Evolutionary conservation across 2,329 filamentous ascomycete species (phyloP).

Genomic region (Sphaerulina vaccinii): DNA sequence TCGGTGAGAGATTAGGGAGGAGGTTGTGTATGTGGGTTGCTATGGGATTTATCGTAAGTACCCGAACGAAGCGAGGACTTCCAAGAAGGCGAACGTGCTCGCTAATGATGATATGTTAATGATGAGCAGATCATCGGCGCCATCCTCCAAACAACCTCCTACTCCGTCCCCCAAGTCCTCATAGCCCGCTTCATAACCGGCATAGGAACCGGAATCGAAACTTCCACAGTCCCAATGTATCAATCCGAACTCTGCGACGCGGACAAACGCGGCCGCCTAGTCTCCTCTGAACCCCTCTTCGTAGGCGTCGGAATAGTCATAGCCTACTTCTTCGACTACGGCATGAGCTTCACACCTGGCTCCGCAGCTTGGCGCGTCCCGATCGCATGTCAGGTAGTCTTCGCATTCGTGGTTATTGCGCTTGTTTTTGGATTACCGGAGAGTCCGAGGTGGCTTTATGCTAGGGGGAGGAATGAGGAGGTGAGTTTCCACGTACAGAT

Average conservation of each 20-base stretch:
- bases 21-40: constrained; percentile 50
- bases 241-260: constrained; percentile 38
- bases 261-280: constrained; percentile 35
- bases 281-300: constrained; percentile 38
- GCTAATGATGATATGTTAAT: not conserved
- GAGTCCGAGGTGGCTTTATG: constrained; percentile 45
- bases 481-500: too few relatives aligned
- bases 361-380: constrained; percentile 49
- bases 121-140: constrained; percentile 42
- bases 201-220: constrained; percentile 49
- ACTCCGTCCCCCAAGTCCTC: constrained; percentile 46
- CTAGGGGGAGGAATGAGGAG: constrained; percentile 31
- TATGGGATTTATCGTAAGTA: constrained; percentile 43
- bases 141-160: constrained; percentile 47
- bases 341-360: constrained; percentile 43
- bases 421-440: constrained; percentile 42
- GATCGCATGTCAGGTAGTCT: constrained; percentile 47
- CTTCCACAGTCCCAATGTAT: constrained; percentile 48
- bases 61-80: not conserved
- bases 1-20: constrained; percentile 51
- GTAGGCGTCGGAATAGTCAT: constrained; percentile 39
- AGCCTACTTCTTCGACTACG: constrained; percentile 38
- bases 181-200: constrained; percentile 51
- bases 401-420: constrained; percentile 39
- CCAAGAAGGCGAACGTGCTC: not conserved